Evolutionary conservation across 2,329 filamentous ascomycete genomes (phyloP).

Genomic region (Xylariaceae sp.): DNA sequence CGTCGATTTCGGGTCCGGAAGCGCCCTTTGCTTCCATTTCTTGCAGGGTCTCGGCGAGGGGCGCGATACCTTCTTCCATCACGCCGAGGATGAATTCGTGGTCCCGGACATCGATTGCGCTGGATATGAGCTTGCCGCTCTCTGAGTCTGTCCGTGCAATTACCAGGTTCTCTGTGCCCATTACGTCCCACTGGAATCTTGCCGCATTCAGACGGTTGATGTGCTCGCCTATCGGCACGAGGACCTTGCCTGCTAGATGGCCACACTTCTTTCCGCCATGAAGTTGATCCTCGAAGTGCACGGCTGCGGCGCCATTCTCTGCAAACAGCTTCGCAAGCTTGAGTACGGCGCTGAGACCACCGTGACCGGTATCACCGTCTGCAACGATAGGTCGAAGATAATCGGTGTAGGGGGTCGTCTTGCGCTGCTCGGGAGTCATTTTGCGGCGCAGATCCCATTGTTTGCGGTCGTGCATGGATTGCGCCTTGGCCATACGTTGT

Average conservation of each 20-base stretch:
- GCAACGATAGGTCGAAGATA: conserved; percentile 94
- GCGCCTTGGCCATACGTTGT: conserved; percentile 90
- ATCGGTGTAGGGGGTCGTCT: conserved; percentile 75
- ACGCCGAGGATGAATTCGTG: conserved; percentile 96
- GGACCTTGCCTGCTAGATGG: conserved; percentile 90
- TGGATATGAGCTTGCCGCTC: conserved; percentile 83
- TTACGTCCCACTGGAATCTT: conserved; percentile 96
- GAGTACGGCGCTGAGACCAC: conserved; percentile 84
- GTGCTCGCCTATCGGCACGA: conserved; percentile 90
- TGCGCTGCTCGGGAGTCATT: conserved; percentile 67
- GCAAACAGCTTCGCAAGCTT: conserved; percentile 97
- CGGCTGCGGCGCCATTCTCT: conserved; percentile 90
- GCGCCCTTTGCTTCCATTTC: conserved; percentile 81
- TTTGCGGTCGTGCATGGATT: conserved; percentile 94
- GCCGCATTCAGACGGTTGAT: conserved; percentile 91
- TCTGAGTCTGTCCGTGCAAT: conserved; percentile 95
- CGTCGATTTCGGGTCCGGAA: conserved; percentile 72
- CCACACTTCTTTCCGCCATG: conserved; percentile 99
- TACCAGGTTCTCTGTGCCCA: conserved; percentile 91
- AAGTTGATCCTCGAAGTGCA: conserved; percentile 96
- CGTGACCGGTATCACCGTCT: conserved; percentile 94
- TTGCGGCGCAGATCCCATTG: conserved; percentile 83
- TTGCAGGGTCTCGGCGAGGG: conserved; percentile 83
- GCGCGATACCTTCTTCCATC: conserved; percentile 65
- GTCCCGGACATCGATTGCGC: conserved; percentile 86